A percentile compares a stretch with the other conserved stretches of the same genome.
phyloP scores from a whole-genome alignment of 2,329 filamentous ascomycete species.

The Penicillium sp. region DNA sequence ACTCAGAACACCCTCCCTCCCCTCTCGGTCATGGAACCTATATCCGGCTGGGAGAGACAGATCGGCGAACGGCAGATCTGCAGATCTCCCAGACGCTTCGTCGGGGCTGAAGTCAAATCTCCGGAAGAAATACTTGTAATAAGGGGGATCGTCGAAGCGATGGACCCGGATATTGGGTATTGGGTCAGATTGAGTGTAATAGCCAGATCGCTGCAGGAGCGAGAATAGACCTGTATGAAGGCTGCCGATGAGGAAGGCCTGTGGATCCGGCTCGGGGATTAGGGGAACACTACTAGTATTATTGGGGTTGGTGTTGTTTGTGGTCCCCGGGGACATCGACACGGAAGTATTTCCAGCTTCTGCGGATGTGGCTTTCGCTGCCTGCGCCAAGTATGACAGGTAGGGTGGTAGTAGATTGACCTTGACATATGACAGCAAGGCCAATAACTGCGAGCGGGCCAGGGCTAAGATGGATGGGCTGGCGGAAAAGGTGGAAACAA shows the following conservation, averaged over 20 bases:
- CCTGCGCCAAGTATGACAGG: conserved; percentile 13
- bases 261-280: conserved; percentile 22
- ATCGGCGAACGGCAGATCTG: background rate
- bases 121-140: conserved; percentile 33
- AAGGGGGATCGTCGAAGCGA: conserved; percentile 25
- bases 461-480: conserved; percentile 7
- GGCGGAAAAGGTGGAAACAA: conserved; percentile 13
- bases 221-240: conserved; percentile 30
- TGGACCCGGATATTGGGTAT: conserved; percentile 21
- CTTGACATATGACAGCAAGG: conserved; percentile 23
- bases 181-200: conserved; percentile 10
- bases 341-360: background rate
- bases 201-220: conserved; percentile 19
- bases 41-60: conserved; percentile 26
- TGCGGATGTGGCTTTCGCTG: background rate
- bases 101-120: conserved; percentile 10
- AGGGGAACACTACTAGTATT: conserved; percentile 9
- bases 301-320: background rate
- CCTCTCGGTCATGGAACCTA: conserved; percentile 23
- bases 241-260: conserved; percentile 31
- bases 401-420: conserved; percentile 22
- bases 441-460: conserved; percentile 24
- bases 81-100: background rate
- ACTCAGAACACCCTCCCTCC: conserved; percentile 21
- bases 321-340: background rate